phyloP scores from a whole-genome alignment of 139 green algal genomes.

The Chara braunii region DNA sequence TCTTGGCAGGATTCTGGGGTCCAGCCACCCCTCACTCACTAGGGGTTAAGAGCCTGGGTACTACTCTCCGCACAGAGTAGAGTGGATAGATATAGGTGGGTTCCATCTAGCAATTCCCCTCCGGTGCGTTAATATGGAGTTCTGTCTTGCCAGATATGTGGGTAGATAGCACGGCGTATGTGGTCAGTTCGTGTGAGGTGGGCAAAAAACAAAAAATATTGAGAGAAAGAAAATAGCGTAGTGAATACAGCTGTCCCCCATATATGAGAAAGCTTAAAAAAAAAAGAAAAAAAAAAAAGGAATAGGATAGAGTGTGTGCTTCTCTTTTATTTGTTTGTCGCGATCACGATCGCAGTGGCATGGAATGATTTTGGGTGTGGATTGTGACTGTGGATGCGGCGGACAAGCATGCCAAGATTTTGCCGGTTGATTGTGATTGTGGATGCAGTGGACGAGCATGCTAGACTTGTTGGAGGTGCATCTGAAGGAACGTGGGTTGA shows the following conservation, averaged over 20 bases:
- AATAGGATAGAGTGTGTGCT: neutral
- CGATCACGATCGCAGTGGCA: neutral
- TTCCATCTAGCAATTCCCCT: too few relatives aligned
- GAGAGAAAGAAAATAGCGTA: too few relatives aligned
- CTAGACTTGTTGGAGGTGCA: slow-evolving; percentile 77
- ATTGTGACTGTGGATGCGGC: neutral
- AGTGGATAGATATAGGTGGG: too few relatives aligned
- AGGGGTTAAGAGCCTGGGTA: too few relatives aligned
- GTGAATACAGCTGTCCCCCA: neutral
- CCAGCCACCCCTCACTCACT: too few relatives aligned
- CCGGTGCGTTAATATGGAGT: too few relatives aligned
- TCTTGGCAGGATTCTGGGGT: too few relatives aligned
- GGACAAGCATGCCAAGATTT: slow-evolving; percentile 5
- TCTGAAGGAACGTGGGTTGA: slow-evolving; percentile 46
- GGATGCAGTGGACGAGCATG: slow-evolving; percentile 76
- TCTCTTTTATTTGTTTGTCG: neutral
- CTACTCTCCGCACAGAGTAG: too few relatives aligned
- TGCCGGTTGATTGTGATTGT: neutral
- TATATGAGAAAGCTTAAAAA: neutral
- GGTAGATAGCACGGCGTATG: too few relatives aligned
- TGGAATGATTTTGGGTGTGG: neutral
- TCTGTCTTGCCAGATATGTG: too few relatives aligned
- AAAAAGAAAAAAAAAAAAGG: neutral
- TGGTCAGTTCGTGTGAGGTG: too few relatives aligned
- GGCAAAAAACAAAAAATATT: too few relatives aligned